A percentile compares a stretch with the other conserved stretches of the same genome.
Conservation (phyloP, 1,284 basidiomycete species). For the Leccinum holopus region DNA sequence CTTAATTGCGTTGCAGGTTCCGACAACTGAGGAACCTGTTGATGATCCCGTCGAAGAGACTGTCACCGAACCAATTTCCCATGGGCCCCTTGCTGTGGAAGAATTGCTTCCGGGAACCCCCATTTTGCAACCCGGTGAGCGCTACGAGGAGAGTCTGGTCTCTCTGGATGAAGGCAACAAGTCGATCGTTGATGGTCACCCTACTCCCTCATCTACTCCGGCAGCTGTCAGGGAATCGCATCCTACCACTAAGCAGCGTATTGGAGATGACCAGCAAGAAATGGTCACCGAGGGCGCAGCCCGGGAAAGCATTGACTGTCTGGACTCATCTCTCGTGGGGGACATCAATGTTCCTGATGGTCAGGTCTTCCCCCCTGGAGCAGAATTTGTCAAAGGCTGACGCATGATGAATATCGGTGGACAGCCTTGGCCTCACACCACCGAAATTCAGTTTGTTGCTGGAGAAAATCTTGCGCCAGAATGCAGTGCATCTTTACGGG, state of each 20-base stretch:
- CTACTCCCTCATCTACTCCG: conserved; percentile 16
- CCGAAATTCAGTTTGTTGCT: conserved; percentile 66
- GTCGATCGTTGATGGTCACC: conserved; percentile 20
- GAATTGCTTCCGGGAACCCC: conserved; percentile 2
- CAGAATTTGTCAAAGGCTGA: conserved; percentile 84
- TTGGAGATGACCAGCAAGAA: conserved; percentile 5
- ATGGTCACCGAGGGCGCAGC: not conserved
- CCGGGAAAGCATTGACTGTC: conserved; percentile 2
- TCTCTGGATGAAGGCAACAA: conserved; percentile 10
- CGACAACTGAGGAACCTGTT: not conserved
- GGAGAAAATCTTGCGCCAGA: conserved; percentile 53
- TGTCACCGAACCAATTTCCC: not conserved
- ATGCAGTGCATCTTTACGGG: conserved; percentile 31
- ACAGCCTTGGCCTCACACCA: conserved; percentile 64
- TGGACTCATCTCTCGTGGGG: conserved; percentile 58
- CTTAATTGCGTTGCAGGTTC: conserved; percentile 6
- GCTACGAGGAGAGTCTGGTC: not conserved
- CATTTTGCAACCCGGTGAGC: conserved; percentile 5
- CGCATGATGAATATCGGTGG: conserved; percentile 63
- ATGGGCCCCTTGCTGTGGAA: not conserved
- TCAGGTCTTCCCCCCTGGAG: conserved; percentile 76
- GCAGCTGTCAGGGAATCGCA: conserved; percentile 2
- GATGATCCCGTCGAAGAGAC: not conserved
- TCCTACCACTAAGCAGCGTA: not conserved
- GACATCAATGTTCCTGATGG: conserved; percentile 76